Base-by-base conservation (phyloP, 768 basidiomycete genomes). In the Leucosporidium creatinivorum region DNA sequence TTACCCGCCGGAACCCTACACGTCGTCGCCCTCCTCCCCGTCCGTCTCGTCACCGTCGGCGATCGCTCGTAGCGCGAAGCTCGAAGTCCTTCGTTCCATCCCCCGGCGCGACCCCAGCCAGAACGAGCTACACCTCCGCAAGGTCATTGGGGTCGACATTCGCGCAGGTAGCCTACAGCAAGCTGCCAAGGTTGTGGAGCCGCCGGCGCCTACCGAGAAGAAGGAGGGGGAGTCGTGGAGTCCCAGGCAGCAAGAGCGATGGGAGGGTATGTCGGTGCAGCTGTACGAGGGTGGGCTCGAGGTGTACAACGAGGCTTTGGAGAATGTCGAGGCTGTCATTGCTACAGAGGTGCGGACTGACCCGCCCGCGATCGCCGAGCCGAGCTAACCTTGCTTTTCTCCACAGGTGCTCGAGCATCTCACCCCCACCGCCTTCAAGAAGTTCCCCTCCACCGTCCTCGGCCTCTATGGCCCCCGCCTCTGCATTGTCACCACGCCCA, bases 241-340 rank as follows among this genome's bases (percentile, higher is more conserved):
- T 47, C 26, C 44, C 30, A 68, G 59, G 31, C 62, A 62, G 31
- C 51, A 44, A 47, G 65, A 76, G 18, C 81, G 91, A 25, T 93
- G 89, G 87, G 88, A 89, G 63, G 81, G 83, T 13, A 78, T 91
- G 31, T 79, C 82, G 18, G 84, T 83, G 30, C 82, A 85, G 70
- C 74, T 93, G 3, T 93, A 87, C 87, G 80, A 86, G 54, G 91
- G 91, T 7, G 86, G 85, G 0, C 78, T 92, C 57, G 84, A 89
- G 74, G 77, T 77, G 1, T 78, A 86, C 68, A 93, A 91, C 73
- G 81, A 84, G 49, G 81, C 81, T 30, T 87, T 92, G 70, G 79
- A 86, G 26, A 82, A 80, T 61, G 79, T 83, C 4, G 61, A 66
- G 48, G 64, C 67, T 85, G 89, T 69, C 89, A 87, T 72, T 39